Evolutionary conservation across 352 stramenopile species (phyloP).

Genomic region (Elongisporangium undulatum): DNA sequence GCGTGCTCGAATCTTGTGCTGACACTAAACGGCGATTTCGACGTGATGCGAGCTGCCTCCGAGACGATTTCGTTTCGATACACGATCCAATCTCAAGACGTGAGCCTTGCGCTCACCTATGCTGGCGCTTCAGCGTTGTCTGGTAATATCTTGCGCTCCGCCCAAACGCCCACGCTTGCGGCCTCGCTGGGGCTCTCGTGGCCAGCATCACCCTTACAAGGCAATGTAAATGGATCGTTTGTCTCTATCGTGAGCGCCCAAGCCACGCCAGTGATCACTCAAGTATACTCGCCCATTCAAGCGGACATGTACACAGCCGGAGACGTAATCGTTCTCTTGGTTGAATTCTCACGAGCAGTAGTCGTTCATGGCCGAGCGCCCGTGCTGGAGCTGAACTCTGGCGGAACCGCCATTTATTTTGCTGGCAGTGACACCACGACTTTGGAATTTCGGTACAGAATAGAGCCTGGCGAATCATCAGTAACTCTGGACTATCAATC

Average conservation of each 20-base stretch:
- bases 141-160: constrained; percentile 40
- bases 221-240: constrained; percentile 3
- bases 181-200: constrained; percentile 23
- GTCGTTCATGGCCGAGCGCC: constrained; percentile 36
- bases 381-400: constrained; percentile 65
- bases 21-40: constrained; percentile 42
- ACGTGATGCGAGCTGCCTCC: constrained; percentile 23
- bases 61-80: constrained; percentile 56
- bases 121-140: constrained; percentile 21
- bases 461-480: constrained; percentile 35
- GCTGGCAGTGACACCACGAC: constrained; percentile 35
- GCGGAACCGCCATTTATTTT: constrained; percentile 42
- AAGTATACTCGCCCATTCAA: constrained; percentile 33
- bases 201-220: constrained; percentile 7
- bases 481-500: constrained; percentile 55
- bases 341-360: constrained; percentile 49
- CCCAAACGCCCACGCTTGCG: constrained; percentile 21
- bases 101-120: constrained; percentile 19
- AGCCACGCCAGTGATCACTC: constrained; percentile 27
- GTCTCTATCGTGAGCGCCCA: constrained; percentile 29
- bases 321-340: constrained; percentile 50
- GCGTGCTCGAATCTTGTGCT: constrained; percentile 33
- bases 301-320: constrained; percentile 57
- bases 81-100: constrained; percentile 34
- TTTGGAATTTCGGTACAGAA: constrained; percentile 66